These are phyloP conservation scores for Cryptosporidium felis DNA, from an alignment of 169 alveolate species.

Conservation along the genomic window DNA sequence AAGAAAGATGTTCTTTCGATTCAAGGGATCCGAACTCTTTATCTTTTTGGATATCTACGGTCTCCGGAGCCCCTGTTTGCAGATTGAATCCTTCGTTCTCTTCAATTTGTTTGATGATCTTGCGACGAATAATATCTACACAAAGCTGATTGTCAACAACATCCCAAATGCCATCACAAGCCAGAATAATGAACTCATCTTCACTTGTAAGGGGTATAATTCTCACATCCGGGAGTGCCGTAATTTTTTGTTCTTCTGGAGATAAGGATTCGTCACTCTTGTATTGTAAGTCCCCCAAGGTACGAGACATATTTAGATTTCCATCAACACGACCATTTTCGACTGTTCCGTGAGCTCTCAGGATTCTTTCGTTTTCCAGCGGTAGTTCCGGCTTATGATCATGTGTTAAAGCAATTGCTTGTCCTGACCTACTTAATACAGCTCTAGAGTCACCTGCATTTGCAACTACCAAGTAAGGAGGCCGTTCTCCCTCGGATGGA, in stretches of 20 bases:
- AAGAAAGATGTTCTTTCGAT: constrained; percentile 27
- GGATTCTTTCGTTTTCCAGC: constrained; percentile 92
- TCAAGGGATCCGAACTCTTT: constrained; percentile 1
- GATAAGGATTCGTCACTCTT: constrained; percentile 87
- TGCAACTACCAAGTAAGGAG: constrained; percentile 88
- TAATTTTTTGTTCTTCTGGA: constrained; percentile 91
- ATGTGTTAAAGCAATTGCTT: constrained; percentile 90
- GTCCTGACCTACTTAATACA: constrained; percentile 90
- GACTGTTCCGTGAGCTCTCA: constrained; percentile 94
- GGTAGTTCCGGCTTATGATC: constrained; percentile 98
- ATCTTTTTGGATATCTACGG: constrained; percentile 1
- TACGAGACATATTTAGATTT: constrained; percentile 93
- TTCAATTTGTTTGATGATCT: constrained; percentile 58
- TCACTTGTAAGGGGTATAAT: constrained; percentile 82
- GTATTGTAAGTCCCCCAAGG: constrained; percentile 96
- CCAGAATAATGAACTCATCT: constrained; percentile 95
- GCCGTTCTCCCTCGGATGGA: constrained; percentile 73
- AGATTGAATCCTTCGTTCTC: constrained; percentile 1
- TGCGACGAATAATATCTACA: constrained; percentile 84
- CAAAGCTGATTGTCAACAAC: constrained; percentile 91
- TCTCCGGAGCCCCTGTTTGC: background rate
- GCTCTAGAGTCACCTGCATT: constrained; percentile 99
- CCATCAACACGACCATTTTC: constrained; percentile 95
- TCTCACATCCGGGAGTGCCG: constrained; percentile 93
- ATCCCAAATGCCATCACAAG: constrained; percentile 99